Evolutionary conservation across 306 rosid species (phyloP), one percentile per base, ranked within the genome.

Genomic region (Begonia loranthoides): DNA sequence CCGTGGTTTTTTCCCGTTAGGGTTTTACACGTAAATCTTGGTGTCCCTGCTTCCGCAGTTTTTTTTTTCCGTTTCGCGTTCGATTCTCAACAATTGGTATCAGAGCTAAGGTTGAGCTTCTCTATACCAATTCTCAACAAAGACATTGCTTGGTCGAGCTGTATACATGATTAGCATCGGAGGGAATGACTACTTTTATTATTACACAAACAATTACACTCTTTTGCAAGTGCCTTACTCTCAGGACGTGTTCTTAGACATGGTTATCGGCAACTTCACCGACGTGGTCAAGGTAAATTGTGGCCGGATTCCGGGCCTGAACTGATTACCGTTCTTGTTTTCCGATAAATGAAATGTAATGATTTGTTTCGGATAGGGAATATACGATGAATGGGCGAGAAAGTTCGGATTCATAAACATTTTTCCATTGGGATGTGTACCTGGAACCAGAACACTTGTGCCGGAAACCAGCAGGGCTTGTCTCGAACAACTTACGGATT

Each of bases 241-340:
- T 64, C 62, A 3, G 12, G 41, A 58, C 57, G 19, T 55, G 52
- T 63, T 60, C 14, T 65, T 63, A 1, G 79, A 60, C 21, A 17
- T 64, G 10, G 89, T 81, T n/a, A 57, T 74, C 6, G 69, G 71
- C 50, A 77, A 81, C 65, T n/a, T 72, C 15, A 69, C 82, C 12
- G 13, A 16, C 12, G 69, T 53, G 17, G 43, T 72, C 50, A 45
- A 69, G 44, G 82, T 77, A 63, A 41, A n/a, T n/a, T n/a, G n/a
- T n/a, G n/a, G n/a, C n/a, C n/a, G n/a, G n/a, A n/a, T n/a, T n/a
- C n/a, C n/a, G n/a, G n/a, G n/a, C n/a, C n/a, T n/a, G n/a, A n/a
- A n/a, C n/a, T n/a, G n/a, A n/a, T n/a, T n/a, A n/a, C n/a, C n/a
- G n/a, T n/a, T n/a, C n/a, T 2, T 21, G 8, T 11, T 15, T 44